Evolutionary conservation across 768 basidiomycete species (phyloP).

Genomic region (Leccinum subtestaceum): DNA sequence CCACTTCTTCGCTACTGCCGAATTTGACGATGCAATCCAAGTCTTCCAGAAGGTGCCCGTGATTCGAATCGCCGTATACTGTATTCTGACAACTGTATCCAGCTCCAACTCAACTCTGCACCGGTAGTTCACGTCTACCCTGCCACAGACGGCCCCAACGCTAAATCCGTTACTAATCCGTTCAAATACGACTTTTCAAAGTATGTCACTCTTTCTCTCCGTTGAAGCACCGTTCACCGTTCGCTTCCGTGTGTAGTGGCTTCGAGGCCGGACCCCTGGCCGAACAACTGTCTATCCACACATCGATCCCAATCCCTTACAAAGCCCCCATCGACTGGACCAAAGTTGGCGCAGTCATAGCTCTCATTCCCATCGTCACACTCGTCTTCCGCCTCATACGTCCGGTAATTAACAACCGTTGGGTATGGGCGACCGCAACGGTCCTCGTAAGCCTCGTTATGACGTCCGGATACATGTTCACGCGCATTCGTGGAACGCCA

Average conservation of each 20-base stretch:
- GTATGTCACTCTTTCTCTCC: conserved; percentile 39
- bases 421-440: conserved; percentile 73
- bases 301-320: conserved; percentile 82
- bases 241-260: conserved; percentile 51
- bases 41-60: conserved; percentile 77
- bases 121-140: conserved; percentile 80
- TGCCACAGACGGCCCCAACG: conserved; percentile 65
- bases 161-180: conserved; percentile 49
- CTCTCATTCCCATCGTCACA: conserved; percentile 45
- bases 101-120: conserved; percentile 83
- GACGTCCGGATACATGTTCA: conserved; percentile 96
- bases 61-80: not conserved
- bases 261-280: conserved; percentile 80
- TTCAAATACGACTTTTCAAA: conserved; percentile 76
- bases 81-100: conserved; percentile 15
- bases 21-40: conserved; percentile 74
- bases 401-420: conserved; percentile 66
- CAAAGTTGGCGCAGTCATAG: conserved; percentile 46
- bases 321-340: conserved; percentile 73
- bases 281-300: conserved; percentile 66
- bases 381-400: conserved; percentile 58
- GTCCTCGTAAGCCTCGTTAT: conserved; percentile 70
- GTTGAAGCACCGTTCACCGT: not conserved
- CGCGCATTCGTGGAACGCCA: conserved; percentile 80
- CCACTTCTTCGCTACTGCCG: conserved; percentile 91